Evolutionary conservation across 768 basidiomycete species (phyloP).

Genomic region (Rhizopogon sp.): DNA sequence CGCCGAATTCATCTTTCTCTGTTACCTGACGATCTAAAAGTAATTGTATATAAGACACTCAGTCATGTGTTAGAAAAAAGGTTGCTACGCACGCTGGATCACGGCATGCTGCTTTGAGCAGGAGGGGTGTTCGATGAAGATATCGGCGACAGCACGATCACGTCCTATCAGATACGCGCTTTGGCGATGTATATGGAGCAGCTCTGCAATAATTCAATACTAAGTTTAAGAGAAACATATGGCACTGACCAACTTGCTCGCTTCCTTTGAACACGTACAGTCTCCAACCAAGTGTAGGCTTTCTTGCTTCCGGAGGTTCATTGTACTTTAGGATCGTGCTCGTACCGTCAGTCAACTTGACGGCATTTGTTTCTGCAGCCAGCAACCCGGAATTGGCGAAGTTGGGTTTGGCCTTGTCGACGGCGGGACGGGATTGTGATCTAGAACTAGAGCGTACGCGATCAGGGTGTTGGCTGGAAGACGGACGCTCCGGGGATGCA

Average conservation of each 20-base stretch:
- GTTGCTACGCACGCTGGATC: constrained; percentile 70
- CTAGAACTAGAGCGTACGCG: constrained; percentile 29
- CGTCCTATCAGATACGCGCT: constrained; percentile 93
- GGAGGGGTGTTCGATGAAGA: constrained; percentile 91
- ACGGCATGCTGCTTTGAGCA: constrained; percentile 98
- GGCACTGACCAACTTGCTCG: constrained; percentile 79
- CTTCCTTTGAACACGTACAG: constrained; percentile 96
- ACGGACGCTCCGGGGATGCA: constrained; percentile 47
- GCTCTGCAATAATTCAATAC: constrained; percentile 42
- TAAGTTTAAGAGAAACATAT: neutral
- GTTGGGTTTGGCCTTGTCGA: constrained; percentile 80
- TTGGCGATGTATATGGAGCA: constrained; percentile 89
- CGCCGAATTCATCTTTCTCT: constrained; percentile 86
- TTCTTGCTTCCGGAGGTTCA: constrained; percentile 96
- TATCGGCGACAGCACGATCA: constrained; percentile 81
- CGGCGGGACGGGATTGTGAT: constrained; percentile 37
- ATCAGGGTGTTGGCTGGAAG: constrained; percentile 23
- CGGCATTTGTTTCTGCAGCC: constrained; percentile 94
- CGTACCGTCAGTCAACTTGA: constrained; percentile 68
- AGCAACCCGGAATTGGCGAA: constrained; percentile 85
- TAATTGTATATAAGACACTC: constrained; percentile 4
- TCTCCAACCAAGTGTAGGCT: constrained; percentile 86
- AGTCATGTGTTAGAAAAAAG: constrained; percentile 1
- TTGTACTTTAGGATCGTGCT: constrained; percentile 92
- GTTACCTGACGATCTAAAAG: constrained; percentile 70